Percentiles rank a stretch among this genome's conserved stretches.
Conservation (phyloP, 2,329 filamentous ascomycete genomes). For the Coniochaeta hoffmannii region DNA sequence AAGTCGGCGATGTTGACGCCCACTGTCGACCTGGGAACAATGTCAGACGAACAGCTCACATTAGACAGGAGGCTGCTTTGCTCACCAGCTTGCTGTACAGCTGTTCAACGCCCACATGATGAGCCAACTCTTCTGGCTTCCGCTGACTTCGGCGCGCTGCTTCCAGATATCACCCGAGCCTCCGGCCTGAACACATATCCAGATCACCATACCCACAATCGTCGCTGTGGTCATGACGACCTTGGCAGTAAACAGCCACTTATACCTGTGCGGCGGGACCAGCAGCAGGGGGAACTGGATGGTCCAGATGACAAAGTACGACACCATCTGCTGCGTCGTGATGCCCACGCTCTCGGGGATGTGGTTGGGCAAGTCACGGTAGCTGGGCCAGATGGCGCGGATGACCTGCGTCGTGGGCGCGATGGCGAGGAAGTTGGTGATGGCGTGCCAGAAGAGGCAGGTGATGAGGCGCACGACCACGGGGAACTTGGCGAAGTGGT, state of each 20-base stretch:
- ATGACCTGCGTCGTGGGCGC: conserved; percentile 15
- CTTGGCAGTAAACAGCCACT: conserved; percentile 38
- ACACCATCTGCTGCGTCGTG: conserved; percentile 41
- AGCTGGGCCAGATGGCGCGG: conserved; percentile 35
- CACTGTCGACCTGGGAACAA: conserved; percentile 16
- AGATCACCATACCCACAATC: conserved; percentile 21
- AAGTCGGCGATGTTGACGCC: conserved; percentile 40
- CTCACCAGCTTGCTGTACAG: conserved; percentile 5
- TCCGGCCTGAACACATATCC: conserved; percentile 15
- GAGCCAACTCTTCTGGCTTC: conserved; percentile 7
- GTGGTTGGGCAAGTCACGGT: conserved; percentile 35
- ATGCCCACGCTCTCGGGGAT: conserved; percentile 38
- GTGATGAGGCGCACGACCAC: conserved; percentile 16
- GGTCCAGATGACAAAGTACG: conserved; percentile 43
- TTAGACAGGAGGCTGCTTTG: neutral
- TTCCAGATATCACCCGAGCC: conserved; percentile 15
- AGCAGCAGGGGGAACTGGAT: conserved; percentile 40
- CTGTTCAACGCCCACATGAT: conserved; percentile 12
- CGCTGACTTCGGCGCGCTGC: conserved; percentile 6
- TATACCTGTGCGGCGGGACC: conserved; percentile 41
- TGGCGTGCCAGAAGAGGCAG: conserved; percentile 20
- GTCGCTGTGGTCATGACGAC: conserved; percentile 22
- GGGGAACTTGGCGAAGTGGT: conserved; percentile 16
- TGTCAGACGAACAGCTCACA: neutral
- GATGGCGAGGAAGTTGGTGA: conserved; percentile 9